A percentile compares a stretch with the other conserved stretches of the same genome.
These are phyloP conservation scores for Suhomyces coccinellae DNA, from an alignment of 1,139 yeast species.

Conservation along the genomic window DNA sequence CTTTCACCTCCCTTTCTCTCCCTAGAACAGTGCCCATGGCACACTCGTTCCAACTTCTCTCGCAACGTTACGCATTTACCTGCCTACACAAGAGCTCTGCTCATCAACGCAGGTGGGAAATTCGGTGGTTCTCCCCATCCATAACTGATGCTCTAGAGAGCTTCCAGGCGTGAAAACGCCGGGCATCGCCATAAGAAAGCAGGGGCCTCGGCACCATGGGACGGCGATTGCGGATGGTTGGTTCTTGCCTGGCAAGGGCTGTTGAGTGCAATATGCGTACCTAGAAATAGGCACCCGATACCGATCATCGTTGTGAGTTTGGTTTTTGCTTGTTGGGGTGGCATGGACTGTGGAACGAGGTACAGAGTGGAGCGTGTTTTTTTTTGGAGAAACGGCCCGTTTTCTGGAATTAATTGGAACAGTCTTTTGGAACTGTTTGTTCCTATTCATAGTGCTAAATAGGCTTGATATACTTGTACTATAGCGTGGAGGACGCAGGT, in stretches of 20 bases:
- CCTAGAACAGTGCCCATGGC: conserved; percentile 22
- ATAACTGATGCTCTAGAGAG: conserved; percentile 61
- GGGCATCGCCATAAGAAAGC: conserved; percentile 76
- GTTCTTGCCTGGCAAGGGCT: conserved; percentile 49
- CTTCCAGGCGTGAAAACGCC: conserved; percentile 68
- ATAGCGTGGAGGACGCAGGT: too few relatives aligned
- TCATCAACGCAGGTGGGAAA: conserved; percentile 68
- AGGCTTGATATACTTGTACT: too few relatives aligned
- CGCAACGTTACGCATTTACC: conserved; percentile 68
- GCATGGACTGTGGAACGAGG: too few relatives aligned
- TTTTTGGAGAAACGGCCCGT: too few relatives aligned
- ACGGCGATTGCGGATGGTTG: conserved; percentile 74
- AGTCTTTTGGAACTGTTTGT: too few relatives aligned
- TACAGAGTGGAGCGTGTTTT: too few relatives aligned
- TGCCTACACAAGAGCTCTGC: conserved; percentile 48
- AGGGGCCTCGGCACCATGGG: conserved; percentile 50
- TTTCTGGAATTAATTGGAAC: too few relatives aligned
- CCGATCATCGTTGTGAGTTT: conserved; percentile 67
- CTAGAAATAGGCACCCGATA: conserved; percentile 63
- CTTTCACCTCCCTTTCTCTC: background rate
- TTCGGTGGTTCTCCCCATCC: conserved; percentile 78
- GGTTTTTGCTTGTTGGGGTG: too few relatives aligned
- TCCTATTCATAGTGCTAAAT: too few relatives aligned
- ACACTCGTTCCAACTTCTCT: conserved; percentile 40
- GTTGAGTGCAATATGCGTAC: conserved; percentile 82